A percentile compares a stretch with the other conserved stretches of the same genome.
Conservation (phyloP, 441 rosid species). For the Viola pubescens region DNA sequence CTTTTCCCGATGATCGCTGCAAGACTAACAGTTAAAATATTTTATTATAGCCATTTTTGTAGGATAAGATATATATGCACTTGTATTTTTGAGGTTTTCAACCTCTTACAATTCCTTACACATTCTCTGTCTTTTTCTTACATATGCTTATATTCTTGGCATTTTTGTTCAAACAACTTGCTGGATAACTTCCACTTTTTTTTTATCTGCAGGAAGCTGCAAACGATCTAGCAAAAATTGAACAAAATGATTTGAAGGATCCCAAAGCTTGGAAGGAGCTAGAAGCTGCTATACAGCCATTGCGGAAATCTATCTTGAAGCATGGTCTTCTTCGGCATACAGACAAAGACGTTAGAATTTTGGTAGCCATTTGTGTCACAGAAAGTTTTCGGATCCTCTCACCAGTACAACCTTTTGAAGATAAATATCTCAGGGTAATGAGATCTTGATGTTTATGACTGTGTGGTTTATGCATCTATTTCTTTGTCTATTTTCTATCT, state of each 20-base stretch:
- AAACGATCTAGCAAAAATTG: constrained; percentile 50
- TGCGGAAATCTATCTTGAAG: constrained; percentile 50
- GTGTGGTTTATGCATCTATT: neutral
- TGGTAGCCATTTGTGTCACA: constrained; percentile 61
- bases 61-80: no score
- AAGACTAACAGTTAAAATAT: no score
- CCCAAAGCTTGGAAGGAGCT: constrained; percentile 25
- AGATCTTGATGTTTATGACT: neutral
- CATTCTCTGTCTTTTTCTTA: neutral
- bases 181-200: neutral
- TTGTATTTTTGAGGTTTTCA: no score
- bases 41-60: no score
- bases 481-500: neutral
- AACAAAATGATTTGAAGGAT: constrained; percentile 44
- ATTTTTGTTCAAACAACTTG: neutral
- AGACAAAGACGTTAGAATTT: constrained; percentile 68
- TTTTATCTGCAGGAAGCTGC: constrained; percentile 52
- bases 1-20: no score
- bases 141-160: neutral
- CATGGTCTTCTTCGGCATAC: constrained; percentile 49
- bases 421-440: constrained; percentile 56
- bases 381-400: constrained; percentile 77
- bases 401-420: constrained; percentile 78
- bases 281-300: constrained; percentile 39
- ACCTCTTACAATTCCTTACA: neutral